Conservation (phyloP, 305 asterid species). For the Vinca major region DNA sequence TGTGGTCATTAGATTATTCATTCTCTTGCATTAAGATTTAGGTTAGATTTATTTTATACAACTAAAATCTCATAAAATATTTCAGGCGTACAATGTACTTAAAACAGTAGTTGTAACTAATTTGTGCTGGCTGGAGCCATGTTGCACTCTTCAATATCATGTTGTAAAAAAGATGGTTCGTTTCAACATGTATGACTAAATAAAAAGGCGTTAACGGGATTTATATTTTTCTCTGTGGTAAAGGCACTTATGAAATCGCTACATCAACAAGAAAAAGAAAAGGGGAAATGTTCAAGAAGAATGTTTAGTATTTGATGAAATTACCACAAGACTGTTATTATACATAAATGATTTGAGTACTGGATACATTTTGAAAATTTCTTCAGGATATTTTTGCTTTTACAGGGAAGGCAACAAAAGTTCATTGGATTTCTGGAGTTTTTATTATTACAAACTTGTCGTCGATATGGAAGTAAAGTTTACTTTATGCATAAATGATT, state of each 20-base stretch:
- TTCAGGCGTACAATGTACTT: background rate
- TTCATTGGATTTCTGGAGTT: too few species aligned
- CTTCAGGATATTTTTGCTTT: too few species aligned
- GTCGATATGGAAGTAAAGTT: too few species aligned
- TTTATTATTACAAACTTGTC: too few species aligned
- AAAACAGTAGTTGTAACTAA: background rate
- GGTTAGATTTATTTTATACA: background rate
- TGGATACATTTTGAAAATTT: too few species aligned
- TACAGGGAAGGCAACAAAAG: too few species aligned
- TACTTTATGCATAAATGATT: too few species aligned
- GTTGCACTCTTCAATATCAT: background rate
- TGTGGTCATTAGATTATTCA: background rate
- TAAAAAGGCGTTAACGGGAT: background rate
- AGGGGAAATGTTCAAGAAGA: background rate
- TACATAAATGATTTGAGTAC: too few species aligned
- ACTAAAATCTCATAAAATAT: background rate
- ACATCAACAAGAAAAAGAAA: background rate
- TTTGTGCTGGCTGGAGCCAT: background rate
- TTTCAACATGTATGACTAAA: background rate
- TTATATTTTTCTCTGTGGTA: background rate
- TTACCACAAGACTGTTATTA: background rate
- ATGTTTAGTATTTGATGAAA: background rate
- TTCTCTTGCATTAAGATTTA: background rate
- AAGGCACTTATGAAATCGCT: background rate
- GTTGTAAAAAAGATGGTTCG: background rate